Conservation (phyloP, 805 yeast genomes). For the Metschnikowia amazonensis region DNA sequence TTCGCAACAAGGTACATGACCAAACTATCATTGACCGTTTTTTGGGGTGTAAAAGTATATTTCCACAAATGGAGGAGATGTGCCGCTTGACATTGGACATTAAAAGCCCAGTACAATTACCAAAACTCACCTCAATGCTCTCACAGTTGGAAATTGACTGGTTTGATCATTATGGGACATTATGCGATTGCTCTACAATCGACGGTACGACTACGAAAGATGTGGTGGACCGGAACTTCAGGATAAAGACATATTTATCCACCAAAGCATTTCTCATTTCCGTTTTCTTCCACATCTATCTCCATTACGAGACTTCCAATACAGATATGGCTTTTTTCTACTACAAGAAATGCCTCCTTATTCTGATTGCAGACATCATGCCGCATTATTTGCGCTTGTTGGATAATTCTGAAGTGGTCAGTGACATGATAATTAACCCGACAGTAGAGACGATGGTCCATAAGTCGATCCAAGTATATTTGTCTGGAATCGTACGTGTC, state of each 20-base stretch:
- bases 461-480: slow-evolving; percentile 28
- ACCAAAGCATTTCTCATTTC: slow-evolving; percentile 17
- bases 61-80: slow-evolving; percentile 6
- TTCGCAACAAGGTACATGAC: slow-evolving; percentile 12
- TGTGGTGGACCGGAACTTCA: slow-evolving; percentile 15
- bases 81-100: slow-evolving; percentile 11
- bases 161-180: slow-evolving; percentile 11
- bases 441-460: slow-evolving; percentile 24
- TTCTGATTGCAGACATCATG: slow-evolving; percentile 18
- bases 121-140: slow-evolving; percentile 10
- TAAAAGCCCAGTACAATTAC: slow-evolving; percentile 8
- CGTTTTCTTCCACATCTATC: slow-evolving; percentile 18
- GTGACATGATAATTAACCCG: slow-evolving; percentile 24
- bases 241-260: slow-evolving; percentile 16
- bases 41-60: slow-evolving; percentile 7
- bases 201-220: slow-evolving; percentile 2
- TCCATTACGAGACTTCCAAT: slow-evolving; percentile 15
- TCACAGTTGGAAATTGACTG: slow-evolving; percentile 12
- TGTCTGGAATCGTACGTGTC: slow-evolving; percentile 29
- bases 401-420: slow-evolving; percentile 16
- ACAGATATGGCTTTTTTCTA: slow-evolving; percentile 14
- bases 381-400: slow-evolving; percentile 18
- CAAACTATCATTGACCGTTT: slow-evolving; percentile 11
- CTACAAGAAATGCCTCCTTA: slow-evolving; percentile 15
- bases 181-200: slow-evolving; percentile 9